phyloP scores from a whole-genome alignment of 768 basidiomycete species.

The Leccinum rimulosum region DNA sequence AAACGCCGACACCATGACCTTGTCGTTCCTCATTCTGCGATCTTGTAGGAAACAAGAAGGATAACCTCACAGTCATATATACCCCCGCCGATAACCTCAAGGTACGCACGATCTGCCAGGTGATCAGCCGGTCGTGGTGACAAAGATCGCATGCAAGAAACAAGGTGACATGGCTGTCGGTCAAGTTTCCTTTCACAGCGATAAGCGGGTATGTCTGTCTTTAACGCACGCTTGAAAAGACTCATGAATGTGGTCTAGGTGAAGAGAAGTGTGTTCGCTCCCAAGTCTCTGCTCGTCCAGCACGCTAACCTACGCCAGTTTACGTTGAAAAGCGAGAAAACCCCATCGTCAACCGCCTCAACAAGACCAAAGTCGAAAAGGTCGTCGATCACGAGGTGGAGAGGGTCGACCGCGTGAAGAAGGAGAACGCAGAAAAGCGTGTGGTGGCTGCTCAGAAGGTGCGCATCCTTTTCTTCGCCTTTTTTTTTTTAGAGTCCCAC shows the following conservation, averaged over 20 bases:
- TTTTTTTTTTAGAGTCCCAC: neutral
- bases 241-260: conserved; percentile 46
- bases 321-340: conserved; percentile 83
- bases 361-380: conserved; percentile 86
- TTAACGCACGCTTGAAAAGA: neutral
- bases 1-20: neutral
- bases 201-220: conserved; percentile 62
- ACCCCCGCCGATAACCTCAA: conserved; percentile 92
- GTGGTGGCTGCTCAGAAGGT: conserved; percentile 70
- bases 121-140: neutral
- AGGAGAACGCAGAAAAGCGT: conserved; percentile 64
- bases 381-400: conserved; percentile 92
- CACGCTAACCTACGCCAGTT: conserved; percentile 42
- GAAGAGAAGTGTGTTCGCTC: conserved; percentile 58
- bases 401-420: conserved; percentile 74
- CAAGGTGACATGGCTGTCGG: conserved; percentile 97
- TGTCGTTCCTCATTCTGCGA: neutral
- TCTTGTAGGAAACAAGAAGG: conserved; percentile 87
- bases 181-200: conserved; percentile 91
- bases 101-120: conserved; percentile 40
- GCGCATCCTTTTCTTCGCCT: neutral
- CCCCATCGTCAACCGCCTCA: conserved; percentile 84
- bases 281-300: neutral
- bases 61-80: conserved; percentile 89
- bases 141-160: conserved; percentile 56